Conservation (phyloP, 2,329 filamentous ascomycete genomes). For the Dendrostoma leiphaemia region DNA sequence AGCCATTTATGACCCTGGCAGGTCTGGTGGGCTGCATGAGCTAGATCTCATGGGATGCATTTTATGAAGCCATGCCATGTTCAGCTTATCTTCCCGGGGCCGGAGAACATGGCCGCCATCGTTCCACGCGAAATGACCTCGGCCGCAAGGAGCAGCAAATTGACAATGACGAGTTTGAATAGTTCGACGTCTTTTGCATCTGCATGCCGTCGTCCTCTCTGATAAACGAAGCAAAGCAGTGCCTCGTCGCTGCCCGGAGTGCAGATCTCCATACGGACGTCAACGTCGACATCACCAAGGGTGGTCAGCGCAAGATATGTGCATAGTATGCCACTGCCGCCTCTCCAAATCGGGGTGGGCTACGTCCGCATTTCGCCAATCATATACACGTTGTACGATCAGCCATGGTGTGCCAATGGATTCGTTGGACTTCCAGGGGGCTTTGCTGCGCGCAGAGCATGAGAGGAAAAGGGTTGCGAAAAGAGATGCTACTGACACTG, state of each 20-base stretch:
- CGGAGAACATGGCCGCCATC: neutral
- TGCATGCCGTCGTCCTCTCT: neutral
- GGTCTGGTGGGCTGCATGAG: neutral
- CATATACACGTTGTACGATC: neutral
- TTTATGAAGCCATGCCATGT: neutral
- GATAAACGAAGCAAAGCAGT: neutral
- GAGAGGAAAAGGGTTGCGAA: neutral
- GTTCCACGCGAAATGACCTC: no score
- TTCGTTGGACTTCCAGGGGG: neutral
- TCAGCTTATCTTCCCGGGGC: neutral
- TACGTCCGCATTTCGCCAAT: neutral
- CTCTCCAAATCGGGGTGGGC: conserved; percentile 6
- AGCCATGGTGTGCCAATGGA: no score
- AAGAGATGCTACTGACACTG: neutral
- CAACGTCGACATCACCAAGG: conserved; percentile 1
- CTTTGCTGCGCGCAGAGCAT: neutral
- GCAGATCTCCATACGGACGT: neutral
- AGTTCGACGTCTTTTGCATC: neutral
- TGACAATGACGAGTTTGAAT: no score
- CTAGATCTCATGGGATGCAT: neutral
- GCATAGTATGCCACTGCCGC: conserved; percentile 1
- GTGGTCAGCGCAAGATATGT: neutral
- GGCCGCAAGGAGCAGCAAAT: no score
- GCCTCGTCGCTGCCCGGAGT: neutral
- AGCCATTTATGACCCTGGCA: neutral